A percentile compares a stretch with the other conserved stretches of the same genome.
These are phyloP conservation scores for Sporisorium scitamineum DNA, from an alignment of 1,284 basidiomycete genomes.

Conservation along the genomic window DNA sequence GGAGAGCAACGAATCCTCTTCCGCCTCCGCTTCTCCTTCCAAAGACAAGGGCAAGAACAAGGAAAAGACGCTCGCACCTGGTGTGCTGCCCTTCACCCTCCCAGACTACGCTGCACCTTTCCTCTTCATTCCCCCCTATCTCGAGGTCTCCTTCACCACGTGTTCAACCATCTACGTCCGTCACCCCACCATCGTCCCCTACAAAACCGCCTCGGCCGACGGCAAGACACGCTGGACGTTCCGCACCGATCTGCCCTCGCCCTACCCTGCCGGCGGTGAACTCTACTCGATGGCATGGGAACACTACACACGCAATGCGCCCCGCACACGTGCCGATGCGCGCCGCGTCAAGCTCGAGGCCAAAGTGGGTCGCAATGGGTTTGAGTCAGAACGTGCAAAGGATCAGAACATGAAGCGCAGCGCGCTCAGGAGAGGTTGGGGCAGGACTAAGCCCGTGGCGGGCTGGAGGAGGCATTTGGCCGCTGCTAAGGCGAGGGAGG, in stretches of 20 bases:
- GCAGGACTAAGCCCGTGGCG: slow-evolving; percentile 46
- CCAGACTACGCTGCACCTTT: slow-evolving; percentile 89
- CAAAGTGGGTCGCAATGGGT: slow-evolving; percentile 54
- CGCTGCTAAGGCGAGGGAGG: slow-evolving; percentile 18
- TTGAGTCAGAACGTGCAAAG: slow-evolving; percentile 55
- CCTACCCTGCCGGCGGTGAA: slow-evolving; percentile 64
- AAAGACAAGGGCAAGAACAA: slow-evolving; percentile 26
- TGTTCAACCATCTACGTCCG: slow-evolving; percentile 95
- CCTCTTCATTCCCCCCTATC: slow-evolving; percentile 94
- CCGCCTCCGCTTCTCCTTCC: neutral
- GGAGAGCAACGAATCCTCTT: neutral
- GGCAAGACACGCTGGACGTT: slow-evolving; percentile 39
- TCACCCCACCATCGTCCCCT: slow-evolving; percentile 91
- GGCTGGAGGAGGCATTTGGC: slow-evolving; percentile 46
- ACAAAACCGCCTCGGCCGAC: slow-evolving; percentile 13
- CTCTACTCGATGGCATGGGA: slow-evolving; percentile 68
- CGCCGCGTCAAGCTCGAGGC: slow-evolving; percentile 59
- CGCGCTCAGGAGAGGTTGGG: slow-evolving; percentile 60
- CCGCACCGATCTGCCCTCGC: slow-evolving; percentile 64
- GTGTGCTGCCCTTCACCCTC: slow-evolving; percentile 76
- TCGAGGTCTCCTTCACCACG: slow-evolving; percentile 88
- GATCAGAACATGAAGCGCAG: slow-evolving; percentile 51
- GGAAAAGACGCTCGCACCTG: slow-evolving; percentile 53
- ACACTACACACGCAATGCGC: slow-evolving; percentile 64
- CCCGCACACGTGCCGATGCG: slow-evolving; percentile 62